Percentiles rank a stretch among this genome's conserved stretches.
Evolutionary conservation across 2,329 filamentous ascomycete genomes (phyloP).

Genomic region (Colletotrichum sp.): DNA sequence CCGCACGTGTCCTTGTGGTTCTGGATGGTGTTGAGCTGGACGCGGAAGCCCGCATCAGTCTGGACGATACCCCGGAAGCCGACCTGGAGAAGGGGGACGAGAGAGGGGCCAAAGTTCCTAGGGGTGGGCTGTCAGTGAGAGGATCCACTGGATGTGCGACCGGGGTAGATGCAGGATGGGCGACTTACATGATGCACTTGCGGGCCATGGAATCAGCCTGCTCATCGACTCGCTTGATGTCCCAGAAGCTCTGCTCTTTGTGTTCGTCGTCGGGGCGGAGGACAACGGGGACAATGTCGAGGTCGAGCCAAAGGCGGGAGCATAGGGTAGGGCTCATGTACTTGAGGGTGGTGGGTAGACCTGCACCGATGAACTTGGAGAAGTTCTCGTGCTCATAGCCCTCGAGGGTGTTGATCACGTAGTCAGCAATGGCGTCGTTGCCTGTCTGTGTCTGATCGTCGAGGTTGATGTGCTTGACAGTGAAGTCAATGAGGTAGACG

Average conservation of each 20-base stretch:
- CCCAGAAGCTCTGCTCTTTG: constrained; percentile 51
- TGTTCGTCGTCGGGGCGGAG: constrained; percentile 54
- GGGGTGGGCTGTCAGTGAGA: neutral
- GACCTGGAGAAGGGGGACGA: constrained; percentile 71
- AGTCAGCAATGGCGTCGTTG: constrained; percentile 59
- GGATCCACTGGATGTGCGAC: neutral
- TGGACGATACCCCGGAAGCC: constrained; percentile 72
- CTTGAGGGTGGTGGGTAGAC: constrained; percentile 66
- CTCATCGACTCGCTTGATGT: constrained; percentile 71
- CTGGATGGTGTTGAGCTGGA: constrained; percentile 60
- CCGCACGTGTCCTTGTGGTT: constrained; percentile 67
- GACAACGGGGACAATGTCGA: constrained; percentile 77
- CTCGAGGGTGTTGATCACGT: constrained; percentile 61
- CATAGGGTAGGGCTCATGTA: constrained; percentile 68
- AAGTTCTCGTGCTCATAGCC: constrained; percentile 68
- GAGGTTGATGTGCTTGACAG: constrained; percentile 61
- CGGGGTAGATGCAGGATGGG: neutral
- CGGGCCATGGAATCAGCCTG: constrained; percentile 82
- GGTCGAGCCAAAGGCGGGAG: constrained; percentile 74
- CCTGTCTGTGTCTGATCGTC: constrained; percentile 41
- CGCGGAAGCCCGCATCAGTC: constrained; percentile 70
- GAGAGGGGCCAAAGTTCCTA: constrained; percentile 75
- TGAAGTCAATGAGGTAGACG: constrained; percentile 77
- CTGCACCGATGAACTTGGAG: constrained; percentile 77
- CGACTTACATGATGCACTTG: constrained; percentile 75